Conservation (phyloP, 768 basidiomycete species). For the Tylopilus cervinicoccineus region DNA sequence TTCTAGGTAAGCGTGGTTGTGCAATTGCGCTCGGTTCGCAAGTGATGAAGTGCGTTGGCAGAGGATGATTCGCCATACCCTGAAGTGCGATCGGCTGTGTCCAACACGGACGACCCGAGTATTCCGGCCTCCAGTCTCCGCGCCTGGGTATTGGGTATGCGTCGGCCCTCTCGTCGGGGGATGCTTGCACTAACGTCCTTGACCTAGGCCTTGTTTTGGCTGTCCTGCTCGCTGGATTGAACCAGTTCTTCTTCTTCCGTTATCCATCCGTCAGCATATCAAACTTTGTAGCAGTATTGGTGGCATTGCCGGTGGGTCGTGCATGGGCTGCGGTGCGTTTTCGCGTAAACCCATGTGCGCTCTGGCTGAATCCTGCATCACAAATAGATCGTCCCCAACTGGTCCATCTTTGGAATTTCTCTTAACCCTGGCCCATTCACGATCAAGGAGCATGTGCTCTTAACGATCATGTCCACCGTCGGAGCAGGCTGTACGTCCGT, state of each 20-base stretch:
- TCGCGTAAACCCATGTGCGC: neutral
- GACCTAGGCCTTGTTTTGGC: conserved; percentile 41
- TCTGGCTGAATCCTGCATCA: neutral
- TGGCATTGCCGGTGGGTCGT: conserved; percentile 67
- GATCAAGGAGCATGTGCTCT: conserved; percentile 69
- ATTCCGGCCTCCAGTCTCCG: conserved; percentile 61
- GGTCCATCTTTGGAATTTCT: conserved; percentile 52
- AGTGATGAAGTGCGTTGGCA: conserved; percentile 18
- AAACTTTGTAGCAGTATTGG: conserved; percentile 62
- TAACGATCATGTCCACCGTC: conserved; percentile 66
- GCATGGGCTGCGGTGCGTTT: conserved; percentile 47
- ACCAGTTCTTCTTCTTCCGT: conserved; percentile 75
- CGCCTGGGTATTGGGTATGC: conserved; percentile 52
- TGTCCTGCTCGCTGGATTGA: conserved; percentile 64
- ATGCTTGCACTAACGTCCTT: neutral
- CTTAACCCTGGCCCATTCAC: conserved; percentile 74
- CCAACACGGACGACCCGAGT: conserved; percentile 64
- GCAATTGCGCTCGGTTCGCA: neutral
- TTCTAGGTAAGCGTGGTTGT: conserved; percentile 13
- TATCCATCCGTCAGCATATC: conserved; percentile 46
- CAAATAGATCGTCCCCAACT: conserved; percentile 44
- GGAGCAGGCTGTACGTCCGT: conserved; percentile 26
- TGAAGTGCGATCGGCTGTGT: conserved; percentile 74
- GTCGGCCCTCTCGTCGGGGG: accelerated
- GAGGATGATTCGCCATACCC: conserved; percentile 84